Base-by-base conservation (phyloP, 768 basidiomycete species). In the Auricularia sp. region DNA sequence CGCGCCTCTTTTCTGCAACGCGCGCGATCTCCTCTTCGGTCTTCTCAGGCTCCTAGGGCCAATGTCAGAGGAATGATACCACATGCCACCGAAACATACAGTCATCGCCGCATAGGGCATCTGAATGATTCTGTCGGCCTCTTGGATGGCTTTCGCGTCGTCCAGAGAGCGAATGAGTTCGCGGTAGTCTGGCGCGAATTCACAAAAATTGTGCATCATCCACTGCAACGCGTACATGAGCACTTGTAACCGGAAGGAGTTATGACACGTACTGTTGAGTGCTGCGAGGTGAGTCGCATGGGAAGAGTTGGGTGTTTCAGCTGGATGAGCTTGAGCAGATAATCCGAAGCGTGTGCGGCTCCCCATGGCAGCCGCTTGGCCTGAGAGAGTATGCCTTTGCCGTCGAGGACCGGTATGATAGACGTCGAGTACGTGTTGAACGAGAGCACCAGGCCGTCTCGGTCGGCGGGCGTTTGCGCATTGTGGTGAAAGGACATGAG, bases 331-430 rank as follows among this genome's bases (percentile, higher is more conserved):
- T 94, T 97, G 66, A 95, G 84, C 62, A 98, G 82, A 71, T 97
- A 90, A 64, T 99, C 97, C 0, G 92, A 85, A 1, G 93, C 85
- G 70, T 98, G 95, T 2, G 86, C 83, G 33, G 89, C 85, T 34
- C 97, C 97, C 92, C 94, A 98, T 3, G 93, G 90, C 75, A 99
- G 94, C 94, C 95, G 82, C 75, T 96, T 95, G 0, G 93, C 85
- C 67, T 90, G 84, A 70, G 87, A 90, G 73, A 98, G 78, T 64
- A 96, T 81, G 0, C 92, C 93, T 69, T 82, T 88, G 1, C 97
- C 95, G 62, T 80, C 75, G 8, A 98, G 75, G 3, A 99, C 82
- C 3, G 97, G 97, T 10, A 98, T 87, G 2, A 98, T 83, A 5
- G 92, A 90, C 0, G 94, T 98, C 1, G 89, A 90, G 2, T 92